phyloP scores from a whole-genome alignment of 257 asterid species.

The Gentiana dahurica region DNA sequence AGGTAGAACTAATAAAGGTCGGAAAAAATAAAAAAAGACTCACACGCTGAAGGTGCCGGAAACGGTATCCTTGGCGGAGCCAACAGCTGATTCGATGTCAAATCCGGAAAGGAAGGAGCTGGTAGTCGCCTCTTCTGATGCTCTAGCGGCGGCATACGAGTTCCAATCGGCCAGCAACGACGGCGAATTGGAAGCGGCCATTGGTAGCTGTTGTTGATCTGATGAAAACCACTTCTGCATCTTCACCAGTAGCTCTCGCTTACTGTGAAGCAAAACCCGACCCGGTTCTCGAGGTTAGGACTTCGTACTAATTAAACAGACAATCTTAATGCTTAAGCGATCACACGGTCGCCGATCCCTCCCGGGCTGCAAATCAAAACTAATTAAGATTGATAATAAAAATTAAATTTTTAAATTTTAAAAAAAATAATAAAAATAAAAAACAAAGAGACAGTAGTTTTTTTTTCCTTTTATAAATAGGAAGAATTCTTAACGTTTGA shows the following conservation, averaged over 20 bases:
- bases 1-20: too few species aligned
- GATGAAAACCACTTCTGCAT: slow-evolving; percentile 86
- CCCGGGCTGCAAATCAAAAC: too few species aligned
- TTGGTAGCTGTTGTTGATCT: slow-evolving; percentile 22
- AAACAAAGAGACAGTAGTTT: too few species aligned
- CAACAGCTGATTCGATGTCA: slow-evolving; percentile 76
- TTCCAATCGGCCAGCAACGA: slow-evolving; percentile 80
- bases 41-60: slow-evolving; percentile 78
- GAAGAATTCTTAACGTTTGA: too few species aligned
- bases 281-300: background rate
- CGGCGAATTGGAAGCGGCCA: slow-evolving; percentile 30
- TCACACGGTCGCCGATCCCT: too few species aligned
- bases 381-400: too few species aligned
- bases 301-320: too few species aligned
- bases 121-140: slow-evolving; percentile 39
- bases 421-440: too few species aligned
- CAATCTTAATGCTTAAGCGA: too few species aligned
- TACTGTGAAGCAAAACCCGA: background rate
- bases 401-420: too few species aligned
- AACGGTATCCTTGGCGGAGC: slow-evolving; percentile 84
- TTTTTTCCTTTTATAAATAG: too few species aligned
- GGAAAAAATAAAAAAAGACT: slow-evolving; percentile 14
- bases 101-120: slow-evolving; percentile 48
- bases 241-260: background rate
- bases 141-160: slow-evolving; percentile 55